Base-by-base conservation (phyloP, 148 eudicot genomes). In the Vaccinium corymbosum region DNA sequence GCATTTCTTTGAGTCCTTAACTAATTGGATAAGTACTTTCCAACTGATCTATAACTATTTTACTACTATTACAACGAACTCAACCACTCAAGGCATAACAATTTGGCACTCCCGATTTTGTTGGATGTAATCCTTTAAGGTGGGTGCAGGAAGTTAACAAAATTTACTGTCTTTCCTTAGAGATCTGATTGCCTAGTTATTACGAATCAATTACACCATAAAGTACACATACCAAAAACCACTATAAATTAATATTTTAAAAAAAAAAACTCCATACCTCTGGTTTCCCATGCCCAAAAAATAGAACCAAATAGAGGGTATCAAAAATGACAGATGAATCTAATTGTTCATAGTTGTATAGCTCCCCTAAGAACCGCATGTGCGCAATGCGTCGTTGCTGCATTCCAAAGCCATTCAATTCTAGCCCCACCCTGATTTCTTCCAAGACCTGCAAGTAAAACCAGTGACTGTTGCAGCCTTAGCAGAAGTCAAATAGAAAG, bases 361-460 rank as follows among this genome's bases (percentile, higher is more conserved):
- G 91, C 86, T 96, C 99, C 88, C 99, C 99, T 72, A 96, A 87
- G 88, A 96, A 92, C 81, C 98, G 97, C 97, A 96, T 92, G 89
- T 90, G 94, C n/a, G 99, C 95, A 89, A 96, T 91, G 64, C 95
- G 97, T 51, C 89, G 91, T 82, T 96, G 99, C 88, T 96, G 98
- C 98, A 93, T 93, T 53, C 93, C 93, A 89, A 88, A 93, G 86
- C 94, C 99, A 89, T 96, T 96, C 92, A 93, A 83, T 90, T 96
- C 99, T 49, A 96, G 80, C 35, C 98, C 99, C 62, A 88, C 48
- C 85, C 99, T 91, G 70, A 96, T 93, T 86, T 94, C 98, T 85
- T 96, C 99, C 92, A 96, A 90, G 29, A 96, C 98, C 99, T 96
- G 91, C 77, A 87, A 86, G 75, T 48, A 82, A 80, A 82, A n/a